phyloP scores from a whole-genome alignment of 495 filamentous ascomycete species.

The Penicillium turbatum region DNA sequence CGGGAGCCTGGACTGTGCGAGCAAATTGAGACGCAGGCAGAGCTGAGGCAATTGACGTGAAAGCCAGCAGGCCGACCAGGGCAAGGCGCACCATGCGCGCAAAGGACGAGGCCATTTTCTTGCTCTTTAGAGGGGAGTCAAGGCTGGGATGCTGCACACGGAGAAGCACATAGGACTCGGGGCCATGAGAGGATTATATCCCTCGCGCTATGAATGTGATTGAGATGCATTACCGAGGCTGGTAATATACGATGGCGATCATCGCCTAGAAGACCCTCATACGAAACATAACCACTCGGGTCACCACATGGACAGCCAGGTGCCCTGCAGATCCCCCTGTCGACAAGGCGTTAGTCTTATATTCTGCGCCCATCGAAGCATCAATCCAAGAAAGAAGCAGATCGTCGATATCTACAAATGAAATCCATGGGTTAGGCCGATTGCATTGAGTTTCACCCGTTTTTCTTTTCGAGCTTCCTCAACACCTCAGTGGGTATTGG shows the following conservation, averaged over 20 bases:
- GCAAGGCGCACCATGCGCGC: conserved; percentile 12
- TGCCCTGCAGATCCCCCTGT: not conserved
- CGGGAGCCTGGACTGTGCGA: conserved; percentile 17
- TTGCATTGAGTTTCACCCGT: not conserved
- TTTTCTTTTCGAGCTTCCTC: not conserved
- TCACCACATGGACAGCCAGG: not conserved
- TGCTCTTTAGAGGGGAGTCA: not conserved
- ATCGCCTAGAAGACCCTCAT: not conserved
- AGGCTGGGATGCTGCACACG: not conserved
- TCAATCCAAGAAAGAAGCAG: too few species aligned
- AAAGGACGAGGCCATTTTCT: conserved; percentile 4
- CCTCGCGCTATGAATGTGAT: conserved; percentile 3
- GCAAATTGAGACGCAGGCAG: conserved; percentile 5
- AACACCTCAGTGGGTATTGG: not conserved
- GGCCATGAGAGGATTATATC: not conserved
- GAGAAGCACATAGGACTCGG: not conserved
- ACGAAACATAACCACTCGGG: not conserved
- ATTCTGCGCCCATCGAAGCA: not conserved
- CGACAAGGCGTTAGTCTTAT: not conserved
- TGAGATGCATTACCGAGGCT: conserved; percentile 3
- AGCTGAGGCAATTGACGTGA: conserved; percentile 16
- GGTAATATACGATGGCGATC: not conserved
- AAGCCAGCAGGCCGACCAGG: conserved; percentile 17
- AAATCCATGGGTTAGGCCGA: too few species aligned
- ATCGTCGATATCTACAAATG: too few species aligned